phyloP scores from a whole-genome alignment of 495 filamentous ascomycete species.

The Sabuloglossum arenarium region DNA sequence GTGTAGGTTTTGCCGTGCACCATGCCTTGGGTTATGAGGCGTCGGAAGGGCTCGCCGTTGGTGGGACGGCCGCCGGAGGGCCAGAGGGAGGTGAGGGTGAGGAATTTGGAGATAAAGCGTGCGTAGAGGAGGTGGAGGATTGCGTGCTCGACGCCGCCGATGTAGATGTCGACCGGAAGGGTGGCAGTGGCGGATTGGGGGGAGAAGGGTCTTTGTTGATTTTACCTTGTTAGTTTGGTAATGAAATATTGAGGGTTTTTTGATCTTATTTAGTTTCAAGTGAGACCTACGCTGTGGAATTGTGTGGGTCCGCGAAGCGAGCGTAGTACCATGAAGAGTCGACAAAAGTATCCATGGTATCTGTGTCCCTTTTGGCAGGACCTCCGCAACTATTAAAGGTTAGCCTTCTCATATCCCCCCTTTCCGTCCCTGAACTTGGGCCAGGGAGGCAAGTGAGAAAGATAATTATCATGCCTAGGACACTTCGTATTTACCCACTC shows the following conservation, averaged over 20 bases:
- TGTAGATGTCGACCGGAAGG: slow-evolving; percentile 64
- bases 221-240: background rate
- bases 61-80: slow-evolving; percentile 21
- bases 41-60: slow-evolving; percentile 52
- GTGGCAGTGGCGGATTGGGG: slow-evolving; percentile 27
- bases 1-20: slow-evolving; percentile 71
- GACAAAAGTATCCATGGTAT: slow-evolving; percentile 93
- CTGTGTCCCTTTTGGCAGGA: slow-evolving; percentile 61
- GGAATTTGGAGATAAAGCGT: slow-evolving; percentile 76
- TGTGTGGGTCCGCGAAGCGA: slow-evolving; percentile 51
- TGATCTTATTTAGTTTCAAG: background rate
- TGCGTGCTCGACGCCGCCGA: slow-evolving; percentile 78
- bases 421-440: no score
- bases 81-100: slow-evolving; percentile 35
- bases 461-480: slow-evolving; percentile 24
- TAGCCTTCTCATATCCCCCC: background rate
- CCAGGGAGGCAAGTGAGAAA: background rate
- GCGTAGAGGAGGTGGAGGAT: slow-evolving; percentile 85
- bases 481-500: slow-evolving; percentile 61
- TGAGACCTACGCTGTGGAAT: slow-evolving; percentile 20
- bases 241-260: background rate
- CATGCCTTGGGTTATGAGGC: slow-evolving; percentile 75
- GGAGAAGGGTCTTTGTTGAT: slow-evolving; percentile 27
- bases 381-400: slow-evolving; percentile 26
- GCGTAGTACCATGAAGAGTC: slow-evolving; percentile 88